Base-by-base conservation (phyloP, 139 green algal genomes). In the Chlorella sp. region DNA sequence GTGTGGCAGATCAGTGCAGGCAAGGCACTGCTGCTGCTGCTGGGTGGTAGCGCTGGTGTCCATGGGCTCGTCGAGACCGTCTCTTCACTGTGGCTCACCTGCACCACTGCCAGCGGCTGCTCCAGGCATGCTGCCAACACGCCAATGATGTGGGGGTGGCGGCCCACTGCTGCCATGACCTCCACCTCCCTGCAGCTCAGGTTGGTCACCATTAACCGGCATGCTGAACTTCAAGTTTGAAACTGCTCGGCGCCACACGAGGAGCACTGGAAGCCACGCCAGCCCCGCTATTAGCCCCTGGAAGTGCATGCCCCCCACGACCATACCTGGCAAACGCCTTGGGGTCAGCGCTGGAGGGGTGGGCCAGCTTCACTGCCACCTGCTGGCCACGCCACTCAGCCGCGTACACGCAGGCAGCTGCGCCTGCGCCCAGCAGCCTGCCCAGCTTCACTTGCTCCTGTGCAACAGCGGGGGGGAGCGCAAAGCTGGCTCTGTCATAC, bases 331-430 rank as follows among this genome's bases (percentile, higher is more conserved):
- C 41, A 23, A 83, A 74, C 11, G 63, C n/a, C 17, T 23, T 17
- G 30, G 51, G 78, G 32, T 78, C 79, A 28, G 71, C 71, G 25
- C 28, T 28, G 2, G 80, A 80, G 17, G 86, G 86, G 62, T 89
- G 86, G 34, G 84, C 36, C 13, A 84, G 21, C 73, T 89, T 89
- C 13, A 89, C 86, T 21, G 86, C 86, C 32, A 89, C 86, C 13
- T 5, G 62, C 36, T 39, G 56, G 5, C 86, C 86, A 34, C 28
- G 62, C 47, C 63, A 89, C 1, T 55, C 57, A 2, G 41, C 86
- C 4, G 71, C 72, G 26, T 87, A 74, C 28, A 89, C 86, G 16
- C 65, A 68, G 25, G 80, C 86, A 0, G 69, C 55, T 12, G 44
- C 81, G 17, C 86, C 86, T 12, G 47, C 60, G 3, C 86, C 86